Evolutionary conservation across 2,329 filamentous ascomycete species (phyloP), one percentile per base, ranked within the genome.

Genomic region (Verticillium zaregamsianum): DNA sequence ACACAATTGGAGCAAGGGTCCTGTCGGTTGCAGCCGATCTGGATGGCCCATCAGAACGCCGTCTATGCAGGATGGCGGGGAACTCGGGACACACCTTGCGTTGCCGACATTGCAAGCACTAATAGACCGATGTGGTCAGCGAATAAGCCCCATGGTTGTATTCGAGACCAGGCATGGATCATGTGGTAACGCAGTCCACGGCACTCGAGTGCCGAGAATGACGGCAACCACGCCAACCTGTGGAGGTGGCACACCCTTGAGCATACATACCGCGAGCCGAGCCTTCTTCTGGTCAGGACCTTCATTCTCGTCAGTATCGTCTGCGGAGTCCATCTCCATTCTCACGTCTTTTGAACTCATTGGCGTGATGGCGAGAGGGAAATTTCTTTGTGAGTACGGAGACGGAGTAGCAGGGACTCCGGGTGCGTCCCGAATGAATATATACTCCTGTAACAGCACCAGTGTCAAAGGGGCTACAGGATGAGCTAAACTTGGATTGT

Each of bases 51-150:
- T 57, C 7, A 33, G 32, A 25, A 55, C 58, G 54, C 45, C 28
- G 33, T 17, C 23, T 33, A 55, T 11, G 17, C 37, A 20, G 11
- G 28, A 20, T 45, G 40, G 31, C n/a, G 12, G 32, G 20, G 61
- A 52, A 39, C 23, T 25, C 35, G 23, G 5, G 17, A 45, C 45
- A 37, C 15, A 62, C 63, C 58, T 64, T 64, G 12, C 63, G 56
- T 14, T 55, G 63, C 25, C 63, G 63, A 23, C 61, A 64, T 17
- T 56, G 55, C 17, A 61, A 49, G 37, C 61, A 64, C 63, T 64
- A n/a, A 12, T 49, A 15, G 40, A 40, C 35, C 11, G 40, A 49
- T 6, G 9, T 49, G 40, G 40, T 49, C n/a, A 49, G 33, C 28
- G 3, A 28, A 35, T 35, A 2, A 11, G 33, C 14, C 33, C 8